Base-by-base conservation (phyloP, 345 rosid genomes). In the Toxicodendron radicans region DNA sequence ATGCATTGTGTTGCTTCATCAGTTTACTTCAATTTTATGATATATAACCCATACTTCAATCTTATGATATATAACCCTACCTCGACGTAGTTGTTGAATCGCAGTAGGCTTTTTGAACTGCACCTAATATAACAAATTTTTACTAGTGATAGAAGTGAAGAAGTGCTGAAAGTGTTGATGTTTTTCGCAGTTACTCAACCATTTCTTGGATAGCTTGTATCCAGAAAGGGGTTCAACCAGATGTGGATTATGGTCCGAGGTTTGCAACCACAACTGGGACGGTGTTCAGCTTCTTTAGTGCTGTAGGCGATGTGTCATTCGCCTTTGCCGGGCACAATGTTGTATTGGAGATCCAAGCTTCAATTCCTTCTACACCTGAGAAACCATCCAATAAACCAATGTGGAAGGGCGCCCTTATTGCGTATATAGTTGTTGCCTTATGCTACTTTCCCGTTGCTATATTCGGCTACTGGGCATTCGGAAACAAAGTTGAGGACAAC, bases 371-470 rank as follows among this genome's bases (percentile, higher is more conserved):
- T 12, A 83, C 90, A 1, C 89, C 90, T 0, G 89, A 78, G 64
- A 91, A 66, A 11, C 90, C 97, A 8, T 92, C 93, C 0, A 92
- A 87, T 77, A 83, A 80, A 65, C 90, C 94, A 21, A 90, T 88
- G 94, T 88, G 92, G 93, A 90, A 66, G 73, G 94, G 93, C 3
- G 89, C 78, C 0, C 4, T 84, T 11, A 52, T 87, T 17, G 92
- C 91, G 18, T 90, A 90, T 46, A 59, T 83, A 1, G 79, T 88
- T 0, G 89, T 90, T 52, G 91, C 87, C 3, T 72, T 90, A 56
- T 92, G 94, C 73, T 92, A 90, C 76, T 85, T 92, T 68, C 97
- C 94, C 0, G 83, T 90, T n/a, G 80, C 90, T 23, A 57, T 88
- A 3, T 18, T 85, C 33, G 93, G 94, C 7, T 92, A 88, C 20